A percentile compares a stretch with the other conserved stretches of the same genome.
Conservation (phyloP, 2,329 filamentous ascomycete genomes). For the Hymenoscyphus fraxineus region DNA sequence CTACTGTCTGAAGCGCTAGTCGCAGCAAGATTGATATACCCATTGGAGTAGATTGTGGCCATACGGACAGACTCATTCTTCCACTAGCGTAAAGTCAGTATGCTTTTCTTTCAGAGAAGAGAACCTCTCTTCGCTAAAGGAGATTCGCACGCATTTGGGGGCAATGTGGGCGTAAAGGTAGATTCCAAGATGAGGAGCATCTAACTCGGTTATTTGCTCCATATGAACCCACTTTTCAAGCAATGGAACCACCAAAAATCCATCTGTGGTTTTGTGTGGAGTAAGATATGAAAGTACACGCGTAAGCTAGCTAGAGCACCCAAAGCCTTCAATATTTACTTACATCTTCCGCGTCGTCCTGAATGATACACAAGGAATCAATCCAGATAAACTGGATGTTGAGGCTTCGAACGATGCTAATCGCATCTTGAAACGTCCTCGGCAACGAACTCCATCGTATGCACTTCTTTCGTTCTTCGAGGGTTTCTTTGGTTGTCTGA, state of each 20-base stretch:
- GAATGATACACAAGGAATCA: constrained; percentile 1
- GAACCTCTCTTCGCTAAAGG: too few relatives aligned
- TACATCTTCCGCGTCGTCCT: neutral
- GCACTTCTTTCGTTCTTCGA: neutral
- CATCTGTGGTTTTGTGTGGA: too few relatives aligned
- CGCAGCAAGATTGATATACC: neutral
- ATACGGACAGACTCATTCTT: constrained; percentile 1
- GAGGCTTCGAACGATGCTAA: neutral
- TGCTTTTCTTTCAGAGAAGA: neutral
- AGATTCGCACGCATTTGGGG: too few relatives aligned
- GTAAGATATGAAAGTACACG: too few relatives aligned
- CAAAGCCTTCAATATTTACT: neutral
- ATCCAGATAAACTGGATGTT: constrained; percentile 1
- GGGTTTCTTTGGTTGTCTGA: neutral
- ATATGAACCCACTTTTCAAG: too few relatives aligned
- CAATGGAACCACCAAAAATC: too few relatives aligned
- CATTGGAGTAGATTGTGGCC: neutral
- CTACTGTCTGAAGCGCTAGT: constrained; percentile 4
- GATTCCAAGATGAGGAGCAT: too few relatives aligned
- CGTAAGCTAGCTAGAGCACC: too few relatives aligned
- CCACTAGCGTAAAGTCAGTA: neutral
- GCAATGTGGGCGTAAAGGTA: too few relatives aligned
- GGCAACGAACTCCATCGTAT: neutral
- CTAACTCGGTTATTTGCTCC: too few relatives aligned
- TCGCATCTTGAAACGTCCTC: constrained; percentile 1